Base-by-base conservation (phyloP, 2,329 filamentous ascomycete species). In the Pseudogymnoascus sp. region DNA sequence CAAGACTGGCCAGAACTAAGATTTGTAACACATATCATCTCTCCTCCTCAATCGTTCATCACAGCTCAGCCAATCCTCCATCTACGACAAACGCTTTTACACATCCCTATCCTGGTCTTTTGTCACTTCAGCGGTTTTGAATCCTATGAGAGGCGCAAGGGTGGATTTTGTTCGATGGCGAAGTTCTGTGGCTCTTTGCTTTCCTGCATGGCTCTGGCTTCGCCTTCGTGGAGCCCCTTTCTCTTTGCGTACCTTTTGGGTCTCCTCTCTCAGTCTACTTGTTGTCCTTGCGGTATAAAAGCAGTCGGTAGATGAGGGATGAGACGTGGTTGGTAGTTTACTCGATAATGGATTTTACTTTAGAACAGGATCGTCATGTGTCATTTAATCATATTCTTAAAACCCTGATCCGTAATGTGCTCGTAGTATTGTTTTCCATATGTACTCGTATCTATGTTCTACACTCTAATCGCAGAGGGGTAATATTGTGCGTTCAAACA, bases 1-100 rank as follows among this genome's bases (percentile, higher is more conserved):
- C 79, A 92, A 92, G 84, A 80, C 83, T 73, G 83, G 82, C 73
- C 81, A 84, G 74, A 80, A 84, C 78, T 86, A 86, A 79, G 81
- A 65, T 59, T 68, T 61, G 33, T 47, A 61, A 42, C 59, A 60
- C 37, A 60, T 60, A 35, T 60, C 59, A 60, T 60, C 59, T 60
- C 37, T 60, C 37, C 59, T 23, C 56, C 56, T 62, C 62, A 33
- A 62, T 60, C 44, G 61, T 63, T 53, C 28, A 62, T 63, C 42
- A 33, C 44, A 63, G 42, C 47, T 28, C 44, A 40, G 37, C 37
- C 60, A 28, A 47, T 59, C 31, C 12, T 18, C 42, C 31, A 37
- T 47, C 61, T 33, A 60, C 42, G 44, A 63, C 42, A 60, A 59
- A 63, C 25, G 42, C 61, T 60, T 33, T 40, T 35, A 23, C 31